A percentile compares a stretch with the other conserved stretches of the same genome.
Conservation (phyloP, 1,284 basidiomycete genomes). For the Tilletia horrida region DNA sequence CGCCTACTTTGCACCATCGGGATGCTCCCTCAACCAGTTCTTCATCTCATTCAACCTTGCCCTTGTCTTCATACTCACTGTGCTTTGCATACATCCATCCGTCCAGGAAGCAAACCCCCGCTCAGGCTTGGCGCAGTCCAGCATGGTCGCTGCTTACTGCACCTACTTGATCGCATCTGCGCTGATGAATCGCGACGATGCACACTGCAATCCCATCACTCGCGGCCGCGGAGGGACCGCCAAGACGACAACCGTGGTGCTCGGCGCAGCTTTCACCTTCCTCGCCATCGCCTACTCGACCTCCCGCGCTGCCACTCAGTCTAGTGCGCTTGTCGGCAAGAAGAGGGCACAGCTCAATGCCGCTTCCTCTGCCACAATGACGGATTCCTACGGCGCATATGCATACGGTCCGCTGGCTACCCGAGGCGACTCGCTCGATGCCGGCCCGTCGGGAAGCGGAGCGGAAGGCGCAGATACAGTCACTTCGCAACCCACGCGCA, state of each 20-base stretch:
- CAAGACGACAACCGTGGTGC: slow-evolving; percentile 76
- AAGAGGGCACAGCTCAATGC: slow-evolving; percentile 60
- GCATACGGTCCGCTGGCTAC: slow-evolving; percentile 45
- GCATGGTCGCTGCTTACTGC: slow-evolving; percentile 95
- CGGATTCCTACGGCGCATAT: neutral
- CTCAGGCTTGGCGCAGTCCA: slow-evolving; percentile 88
- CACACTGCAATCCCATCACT: slow-evolving; percentile 80
- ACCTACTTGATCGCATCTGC: slow-evolving; percentile 93
- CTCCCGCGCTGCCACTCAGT: slow-evolving; percentile 89
- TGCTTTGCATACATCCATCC: slow-evolving; percentile 76
- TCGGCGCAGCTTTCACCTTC: slow-evolving; percentile 95
- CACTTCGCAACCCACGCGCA: slow-evolving; percentile 77
- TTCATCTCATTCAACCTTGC: slow-evolving; percentile 92
- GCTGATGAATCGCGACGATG: slow-evolving; percentile 82
- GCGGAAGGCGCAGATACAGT: slow-evolving; percentile 62
- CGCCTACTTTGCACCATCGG: slow-evolving; percentile 81
- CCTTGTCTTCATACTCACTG: slow-evolving; percentile 74
- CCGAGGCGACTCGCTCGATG: slow-evolving; percentile 22
- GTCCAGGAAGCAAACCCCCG: slow-evolving; percentile 92
- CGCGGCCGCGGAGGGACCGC: slow-evolving; percentile 62
- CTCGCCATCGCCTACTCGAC: slow-evolving; percentile 97
- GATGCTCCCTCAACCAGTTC: slow-evolving; percentile 85
- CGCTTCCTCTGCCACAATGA: slow-evolving; percentile 27
- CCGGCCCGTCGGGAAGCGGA: neutral
- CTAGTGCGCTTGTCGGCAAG: slow-evolving; percentile 73